Percentiles rank a stretch among this genome's conserved stretches.
Conservation (phyloP, 2,329 filamentous ascomycete genomes). For the Aurifilum marmelostoma region DNA sequence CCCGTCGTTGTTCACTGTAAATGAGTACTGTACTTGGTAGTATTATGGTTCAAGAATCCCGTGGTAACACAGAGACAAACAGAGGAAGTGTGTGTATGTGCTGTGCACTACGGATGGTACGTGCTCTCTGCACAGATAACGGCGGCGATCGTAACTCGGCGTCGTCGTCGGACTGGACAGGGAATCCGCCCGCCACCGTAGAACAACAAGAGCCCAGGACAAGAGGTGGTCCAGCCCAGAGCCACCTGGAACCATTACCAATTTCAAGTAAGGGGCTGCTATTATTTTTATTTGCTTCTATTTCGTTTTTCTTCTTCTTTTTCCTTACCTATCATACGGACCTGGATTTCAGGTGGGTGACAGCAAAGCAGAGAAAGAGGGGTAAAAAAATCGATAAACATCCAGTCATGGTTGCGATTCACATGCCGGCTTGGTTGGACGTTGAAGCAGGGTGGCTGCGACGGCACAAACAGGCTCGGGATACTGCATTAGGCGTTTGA, state of each 20-base stretch:
- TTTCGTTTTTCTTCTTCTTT: background rate
- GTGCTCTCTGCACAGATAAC: background rate
- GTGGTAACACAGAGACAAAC: background rate
- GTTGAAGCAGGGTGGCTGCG: background rate
- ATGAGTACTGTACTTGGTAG: too few relatives aligned
- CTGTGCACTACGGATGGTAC: too few relatives aligned
- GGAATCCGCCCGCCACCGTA: background rate
- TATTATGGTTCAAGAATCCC: background rate
- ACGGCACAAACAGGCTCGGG: background rate
- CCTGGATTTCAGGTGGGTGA: background rate
- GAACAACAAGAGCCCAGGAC: background rate
- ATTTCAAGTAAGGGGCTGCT: background rate
- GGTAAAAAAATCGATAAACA: background rate
- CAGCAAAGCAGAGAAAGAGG: too few relatives aligned
- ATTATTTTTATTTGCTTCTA: background rate
- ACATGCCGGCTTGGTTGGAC: constrained; percentile 3
- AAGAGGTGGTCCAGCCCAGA: background rate
- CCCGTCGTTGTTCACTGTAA: background rate
- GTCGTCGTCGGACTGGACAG: background rate
- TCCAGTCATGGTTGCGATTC: background rate
- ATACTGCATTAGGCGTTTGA: constrained; percentile 27
- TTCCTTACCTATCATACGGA: background rate
- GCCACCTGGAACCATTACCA: background rate
- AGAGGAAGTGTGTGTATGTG: background rate
- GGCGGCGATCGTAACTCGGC: background rate